These are phyloP conservation scores for Neocallimastix lanati DNA, from an alignment of 192 early-diverging fungal species.

Conservation along the genomic window DNA sequence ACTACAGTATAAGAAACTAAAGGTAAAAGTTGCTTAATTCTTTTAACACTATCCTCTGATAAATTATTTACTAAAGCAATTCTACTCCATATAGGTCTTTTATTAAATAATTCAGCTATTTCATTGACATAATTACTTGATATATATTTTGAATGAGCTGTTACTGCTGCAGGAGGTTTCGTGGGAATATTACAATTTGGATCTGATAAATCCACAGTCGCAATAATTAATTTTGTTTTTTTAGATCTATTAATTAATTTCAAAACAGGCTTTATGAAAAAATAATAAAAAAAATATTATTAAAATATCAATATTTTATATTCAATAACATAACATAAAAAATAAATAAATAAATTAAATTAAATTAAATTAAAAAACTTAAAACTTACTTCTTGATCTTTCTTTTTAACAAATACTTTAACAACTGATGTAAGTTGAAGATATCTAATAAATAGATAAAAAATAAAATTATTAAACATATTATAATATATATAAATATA, in stretches of 20 bases:
- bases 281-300: background rate
- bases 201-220: conserved; percentile 7
- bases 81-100: conserved; percentile 22
- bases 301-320: too few species aligned
- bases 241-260: conserved; percentile 7
- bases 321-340: too few species aligned
- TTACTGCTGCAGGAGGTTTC: conserved; percentile 6
- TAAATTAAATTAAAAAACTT: too few species aligned
- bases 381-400: conserved; percentile 14
- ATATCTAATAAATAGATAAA: conserved; percentile 14
- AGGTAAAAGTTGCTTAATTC: conserved; percentile 7
- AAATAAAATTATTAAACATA: background rate
- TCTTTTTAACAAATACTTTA: conserved; percentile 19
- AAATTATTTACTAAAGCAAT: conserved; percentile 8
- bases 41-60: conserved; percentile 5
- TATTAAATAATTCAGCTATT: conserved; percentile 14
- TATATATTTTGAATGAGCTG: conserved; percentile 1
- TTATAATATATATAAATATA: too few species aligned
- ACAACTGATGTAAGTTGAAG: conserved; percentile 24
- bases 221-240: background rate
- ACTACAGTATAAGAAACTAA: conserved; percentile 11
- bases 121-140: conserved; percentile 3
- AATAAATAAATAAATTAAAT: too few species aligned
- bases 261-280: background rate
- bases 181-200: conserved; percentile 6